Evolutionary conservation across 2,329 filamentous ascomycete species (phyloP).

Genomic region (Aspergillus felis): DNA sequence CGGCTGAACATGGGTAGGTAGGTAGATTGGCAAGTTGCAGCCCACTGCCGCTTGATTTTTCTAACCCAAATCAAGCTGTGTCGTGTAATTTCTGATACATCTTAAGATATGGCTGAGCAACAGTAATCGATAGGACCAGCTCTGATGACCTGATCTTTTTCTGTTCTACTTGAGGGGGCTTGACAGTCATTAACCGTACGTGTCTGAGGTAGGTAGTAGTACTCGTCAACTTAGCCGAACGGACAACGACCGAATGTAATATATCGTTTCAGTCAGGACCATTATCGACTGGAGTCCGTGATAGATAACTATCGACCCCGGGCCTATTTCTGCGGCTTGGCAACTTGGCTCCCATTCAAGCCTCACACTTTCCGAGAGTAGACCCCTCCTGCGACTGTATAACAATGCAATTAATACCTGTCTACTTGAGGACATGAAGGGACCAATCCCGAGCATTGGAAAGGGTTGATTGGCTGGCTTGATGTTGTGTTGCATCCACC

Average conservation of each 20-base stretch:
- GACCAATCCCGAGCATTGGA: slow-evolving; percentile 4
- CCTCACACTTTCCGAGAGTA: slow-evolving; percentile 4
- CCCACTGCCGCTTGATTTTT: slow-evolving; percentile 10
- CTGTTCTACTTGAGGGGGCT: not conserved
- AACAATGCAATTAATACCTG: slow-evolving; percentile 8
- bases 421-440: not conserved
- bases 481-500: slow-evolving; percentile 3
- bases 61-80: not conserved
- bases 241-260: not conserved
- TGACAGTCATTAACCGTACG: not conserved
- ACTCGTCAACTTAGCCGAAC: not conserved
- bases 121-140: not conserved
- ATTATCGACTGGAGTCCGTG: not conserved
- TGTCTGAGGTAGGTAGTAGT: not conserved
- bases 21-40: not conserved
- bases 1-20: not conserved
- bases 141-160: not conserved
- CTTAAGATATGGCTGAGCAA: not conserved
- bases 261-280: not conserved
- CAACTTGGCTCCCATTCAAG: slow-evolving; percentile 5
- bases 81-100: not conserved
- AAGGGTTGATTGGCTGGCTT: slow-evolving; percentile 1
- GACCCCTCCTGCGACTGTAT: slow-evolving; percentile 10
- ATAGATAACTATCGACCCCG: not conserved
- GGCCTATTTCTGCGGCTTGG: not conserved